phyloP scores from a whole-genome alignment of 1,284 basidiomycete genomes.

The Polyporus tsugae region DNA sequence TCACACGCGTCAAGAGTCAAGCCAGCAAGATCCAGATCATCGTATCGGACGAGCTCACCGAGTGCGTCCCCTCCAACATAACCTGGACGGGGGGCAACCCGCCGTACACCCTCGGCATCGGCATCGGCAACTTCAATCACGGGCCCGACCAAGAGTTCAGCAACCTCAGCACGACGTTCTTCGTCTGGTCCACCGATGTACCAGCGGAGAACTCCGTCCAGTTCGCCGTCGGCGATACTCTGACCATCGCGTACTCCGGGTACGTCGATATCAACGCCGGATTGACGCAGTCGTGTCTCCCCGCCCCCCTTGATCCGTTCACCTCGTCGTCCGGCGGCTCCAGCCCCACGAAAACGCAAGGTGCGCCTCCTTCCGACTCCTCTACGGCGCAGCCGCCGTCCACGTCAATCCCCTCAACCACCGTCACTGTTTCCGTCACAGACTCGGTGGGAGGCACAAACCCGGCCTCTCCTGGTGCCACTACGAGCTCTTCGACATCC shows the following conservation, averaged over 20 bases:
- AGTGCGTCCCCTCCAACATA: not conserved
- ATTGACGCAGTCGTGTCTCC: not conserved
- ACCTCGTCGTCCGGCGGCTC: not conserved
- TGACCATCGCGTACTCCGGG: not conserved
- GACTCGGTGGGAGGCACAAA: not conserved
- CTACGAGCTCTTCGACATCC: not conserved
- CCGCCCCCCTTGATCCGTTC: not conserved
- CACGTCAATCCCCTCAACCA: not conserved
- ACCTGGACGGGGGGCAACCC: conserved; percentile 6
- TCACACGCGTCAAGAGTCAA: not conserved
- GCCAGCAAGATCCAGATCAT: not conserved
- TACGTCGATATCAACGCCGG: not conserved
- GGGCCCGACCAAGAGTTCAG: not conserved
- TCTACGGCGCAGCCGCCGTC: not conserved
- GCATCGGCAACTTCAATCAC: not conserved
- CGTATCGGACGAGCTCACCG: not conserved
- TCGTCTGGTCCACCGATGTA: conserved; percentile 3
- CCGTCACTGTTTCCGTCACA: conserved; percentile 2
- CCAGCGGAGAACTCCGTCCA: not conserved
- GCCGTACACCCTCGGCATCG: not conserved
- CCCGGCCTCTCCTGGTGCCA: not conserved
- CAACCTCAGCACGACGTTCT: conserved; percentile 1
- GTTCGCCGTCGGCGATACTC: not conserved
- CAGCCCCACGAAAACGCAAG: not conserved
- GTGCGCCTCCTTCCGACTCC: not conserved